Percentiles rank a stretch among this genome's conserved stretches.
phyloP scores from a whole-genome alignment of 306 rosid species.

The Cucurbita ficifolia region DNA sequence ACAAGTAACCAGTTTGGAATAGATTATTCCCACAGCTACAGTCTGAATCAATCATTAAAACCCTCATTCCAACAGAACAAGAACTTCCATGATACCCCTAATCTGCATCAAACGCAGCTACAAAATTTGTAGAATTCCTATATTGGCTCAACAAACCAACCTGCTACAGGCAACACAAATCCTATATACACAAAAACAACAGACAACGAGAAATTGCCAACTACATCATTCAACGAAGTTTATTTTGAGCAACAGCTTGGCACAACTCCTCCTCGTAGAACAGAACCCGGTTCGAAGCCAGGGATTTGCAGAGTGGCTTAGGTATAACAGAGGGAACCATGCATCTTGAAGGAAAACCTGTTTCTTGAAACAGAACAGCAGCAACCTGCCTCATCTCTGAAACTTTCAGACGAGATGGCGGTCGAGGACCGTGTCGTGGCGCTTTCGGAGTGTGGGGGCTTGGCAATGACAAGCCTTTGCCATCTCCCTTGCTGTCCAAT shows the following conservation, averaged over 20 bases:
- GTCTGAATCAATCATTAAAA: neutral
- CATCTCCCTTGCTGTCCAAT: constrained; percentile 55
- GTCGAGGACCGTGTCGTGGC: constrained; percentile 82
- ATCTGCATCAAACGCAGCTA: constrained; percentile 28
- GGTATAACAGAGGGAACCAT: constrained; percentile 55
- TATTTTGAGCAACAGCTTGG: constrained; percentile 94
- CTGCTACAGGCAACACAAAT: constrained; percentile 14
- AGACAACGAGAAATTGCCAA: constrained; percentile 8
- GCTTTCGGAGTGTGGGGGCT: constrained; percentile 88
- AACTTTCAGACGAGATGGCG: constrained; percentile 77
- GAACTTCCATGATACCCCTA: constrained; percentile 42
- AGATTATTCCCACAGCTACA: constrained; percentile 7
- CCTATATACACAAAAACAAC: constrained; percentile 30
- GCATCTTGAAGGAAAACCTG: constrained; percentile 57
- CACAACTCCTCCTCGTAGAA: constrained; percentile 94
- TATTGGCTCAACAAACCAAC: constrained; percentile 16
- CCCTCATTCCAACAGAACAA: constrained; percentile 3
- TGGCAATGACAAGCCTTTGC: constrained; percentile 33
- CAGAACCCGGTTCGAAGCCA: constrained; percentile 81
- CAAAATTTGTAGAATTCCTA: constrained; percentile 45
- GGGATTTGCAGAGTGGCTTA: constrained; percentile 68
- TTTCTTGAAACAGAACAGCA: constrained; percentile 81
- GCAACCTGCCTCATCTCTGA: constrained; percentile 87
- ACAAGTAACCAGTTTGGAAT: constrained; percentile 3
- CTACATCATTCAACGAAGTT: constrained; percentile 39